phyloP scores from a whole-genome alignment of 257 asterid genomes.

The Ophiorrhiza pumila region DNA sequence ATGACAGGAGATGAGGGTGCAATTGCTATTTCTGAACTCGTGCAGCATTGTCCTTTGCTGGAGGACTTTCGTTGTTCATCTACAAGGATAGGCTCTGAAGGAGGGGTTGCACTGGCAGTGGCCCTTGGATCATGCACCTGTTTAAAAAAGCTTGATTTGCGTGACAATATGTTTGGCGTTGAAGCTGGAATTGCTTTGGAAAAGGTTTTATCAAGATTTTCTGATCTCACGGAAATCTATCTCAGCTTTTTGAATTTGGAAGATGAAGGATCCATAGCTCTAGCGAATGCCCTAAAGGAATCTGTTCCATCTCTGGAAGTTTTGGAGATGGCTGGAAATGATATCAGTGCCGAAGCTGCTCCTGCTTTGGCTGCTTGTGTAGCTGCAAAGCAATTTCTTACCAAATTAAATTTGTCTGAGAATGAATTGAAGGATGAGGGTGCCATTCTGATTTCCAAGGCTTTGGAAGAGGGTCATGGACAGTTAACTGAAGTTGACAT shows the following conservation, averaged over 20 bases:
- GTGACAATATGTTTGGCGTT: constrained; percentile 88
- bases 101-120: constrained; percentile 70
- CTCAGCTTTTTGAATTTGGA: constrained; percentile 88
- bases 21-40: constrained; percentile 60
- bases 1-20: constrained; percentile 98
- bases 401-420: constrained; percentile 64
- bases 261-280: constrained; percentile 73
- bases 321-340: constrained; percentile 93
- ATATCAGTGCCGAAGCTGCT: constrained; percentile 73
- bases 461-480: constrained; percentile 77
- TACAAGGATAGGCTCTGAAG: constrained; percentile 77
- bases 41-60: constrained; percentile 51
- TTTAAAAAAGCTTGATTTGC: constrained; percentile 76
- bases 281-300: constrained; percentile 61
- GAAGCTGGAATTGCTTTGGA: constrained; percentile 75
- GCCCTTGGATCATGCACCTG: constrained; percentile 55
- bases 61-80: constrained; percentile 88
- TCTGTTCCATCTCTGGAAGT: constrained; percentile 70
- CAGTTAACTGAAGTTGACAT: constrained; percentile 74
- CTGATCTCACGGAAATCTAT: constrained; percentile 58
- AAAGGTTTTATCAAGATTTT: constrained; percentile 44
- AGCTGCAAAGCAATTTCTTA: constrained; percentile 64
- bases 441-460: constrained; percentile 76
- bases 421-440: constrained; percentile 94
- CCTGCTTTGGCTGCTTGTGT: constrained; percentile 71